Conservation (phyloP, 2,329 filamentous ascomycete genomes). For the Exophiala lecanii-corni region DNA sequence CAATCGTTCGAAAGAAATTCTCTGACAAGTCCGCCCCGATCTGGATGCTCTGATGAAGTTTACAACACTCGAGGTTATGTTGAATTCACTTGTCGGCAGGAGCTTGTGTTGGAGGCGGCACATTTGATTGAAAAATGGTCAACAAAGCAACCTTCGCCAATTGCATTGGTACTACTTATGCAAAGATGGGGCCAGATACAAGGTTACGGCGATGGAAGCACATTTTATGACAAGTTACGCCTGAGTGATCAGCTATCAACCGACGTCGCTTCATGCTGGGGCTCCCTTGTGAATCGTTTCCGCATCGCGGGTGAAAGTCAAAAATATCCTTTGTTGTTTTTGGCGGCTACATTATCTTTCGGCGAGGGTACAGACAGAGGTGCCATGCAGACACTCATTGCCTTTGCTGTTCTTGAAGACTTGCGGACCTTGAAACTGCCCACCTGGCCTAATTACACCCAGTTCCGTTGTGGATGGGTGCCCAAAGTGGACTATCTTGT, state of each 20-base stretch:
- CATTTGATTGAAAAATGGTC: constrained; percentile 7
- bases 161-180: constrained; percentile 2
- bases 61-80: constrained; percentile 6
- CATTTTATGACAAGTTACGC: constrained; percentile 2
- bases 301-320: constrained; percentile 1
- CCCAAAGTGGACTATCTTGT: constrained; percentile 5
- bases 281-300: constrained; percentile 9
- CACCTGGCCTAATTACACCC: constrained; percentile 10
- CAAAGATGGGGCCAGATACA: constrained; percentile 8
- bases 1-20: neutral
- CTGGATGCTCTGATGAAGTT: constrained; percentile 9
- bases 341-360: constrained; percentile 5
- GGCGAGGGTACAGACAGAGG: constrained; percentile 4
- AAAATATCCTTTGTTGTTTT: constrained; percentile 8
- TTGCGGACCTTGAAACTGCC: constrained; percentile 12
- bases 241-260: constrained; percentile 8
- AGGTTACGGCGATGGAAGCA: constrained; percentile 16
- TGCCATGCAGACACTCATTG: constrained; percentile 8
- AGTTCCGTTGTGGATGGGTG: constrained; percentile 7
- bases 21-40: constrained; percentile 16
- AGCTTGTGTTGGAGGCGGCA: constrained; percentile 9
- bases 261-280: constrained; percentile 11
- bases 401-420: constrained; percentile 6
- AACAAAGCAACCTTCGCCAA: constrained; percentile 4
- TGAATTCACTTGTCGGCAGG: constrained; percentile 2